Conservation (phyloP, 257 asterid species). For the Coffea eugenioides region DNA sequence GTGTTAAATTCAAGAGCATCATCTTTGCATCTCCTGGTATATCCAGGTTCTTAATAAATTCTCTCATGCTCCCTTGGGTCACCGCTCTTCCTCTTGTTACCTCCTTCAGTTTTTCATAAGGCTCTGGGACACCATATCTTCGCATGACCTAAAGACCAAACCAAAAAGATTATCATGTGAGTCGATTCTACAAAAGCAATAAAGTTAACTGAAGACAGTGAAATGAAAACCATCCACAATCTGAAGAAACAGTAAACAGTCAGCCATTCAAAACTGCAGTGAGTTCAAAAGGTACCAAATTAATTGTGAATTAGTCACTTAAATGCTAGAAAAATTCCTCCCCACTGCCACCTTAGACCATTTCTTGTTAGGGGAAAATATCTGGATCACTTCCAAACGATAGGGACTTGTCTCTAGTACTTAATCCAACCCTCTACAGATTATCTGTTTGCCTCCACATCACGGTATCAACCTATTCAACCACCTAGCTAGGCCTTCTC, state of each 20-base stretch:
- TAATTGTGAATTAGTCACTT: neutral
- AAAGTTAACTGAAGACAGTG: neutral
- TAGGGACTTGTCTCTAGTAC: neutral
- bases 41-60: slow-evolving; percentile 61
- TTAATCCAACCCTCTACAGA: neutral
- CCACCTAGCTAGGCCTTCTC: neutral
- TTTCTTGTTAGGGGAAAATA: neutral
- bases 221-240: too few relatives aligned
- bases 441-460: neutral
- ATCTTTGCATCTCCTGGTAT: slow-evolving; percentile 71
- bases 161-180: neutral
- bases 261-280: neutral
- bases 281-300: neutral
- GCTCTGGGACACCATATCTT: slow-evolving; percentile 82
- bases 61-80: slow-evolving; percentile 63
- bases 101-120: slow-evolving; percentile 91
- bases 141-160: slow-evolving; percentile 69
- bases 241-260: neutral
- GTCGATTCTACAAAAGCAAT: neutral
- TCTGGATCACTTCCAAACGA: neutral
- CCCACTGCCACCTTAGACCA: neutral
- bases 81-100: slow-evolving; percentile 87
- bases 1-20: slow-evolving; percentile 60
- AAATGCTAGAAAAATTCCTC: neutral
- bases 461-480: neutral